Percentiles rank a stretch among this genome's conserved stretches.
phyloP scores from a whole-genome alignment of 2,329 filamentous ascomycete species.

The Colletotrichum truncatum region DNA sequence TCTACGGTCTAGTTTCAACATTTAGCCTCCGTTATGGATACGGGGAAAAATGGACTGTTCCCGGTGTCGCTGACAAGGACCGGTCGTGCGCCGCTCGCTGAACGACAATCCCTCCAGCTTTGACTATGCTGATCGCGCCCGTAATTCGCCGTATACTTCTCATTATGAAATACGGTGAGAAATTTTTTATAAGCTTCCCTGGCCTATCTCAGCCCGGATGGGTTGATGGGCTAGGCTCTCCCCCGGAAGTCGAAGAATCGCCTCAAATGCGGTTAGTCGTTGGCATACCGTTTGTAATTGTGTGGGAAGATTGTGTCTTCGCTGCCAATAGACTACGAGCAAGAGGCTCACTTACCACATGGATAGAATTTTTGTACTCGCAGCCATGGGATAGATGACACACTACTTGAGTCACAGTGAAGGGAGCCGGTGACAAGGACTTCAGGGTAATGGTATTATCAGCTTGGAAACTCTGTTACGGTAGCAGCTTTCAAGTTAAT shows the following conservation, averaged over 20 bases:
- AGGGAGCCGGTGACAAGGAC: constrained; percentile 38
- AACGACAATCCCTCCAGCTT: constrained; percentile 7
- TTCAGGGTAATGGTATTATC: constrained; percentile 47
- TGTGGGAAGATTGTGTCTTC: too few species aligned
- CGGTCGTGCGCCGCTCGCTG: neutral
- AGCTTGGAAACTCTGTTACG: constrained; percentile 52
- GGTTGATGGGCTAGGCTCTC: too few species aligned
- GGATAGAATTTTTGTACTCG: constrained; percentile 43
- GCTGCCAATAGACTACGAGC: too few species aligned
- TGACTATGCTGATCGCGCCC: neutral
- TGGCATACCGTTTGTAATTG: too few species aligned
- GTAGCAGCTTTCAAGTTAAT: constrained; percentile 49
- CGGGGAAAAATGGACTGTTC: neutral
- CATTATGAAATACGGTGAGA: neutral
- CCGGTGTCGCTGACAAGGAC: neutral
- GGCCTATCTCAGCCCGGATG: too few species aligned
- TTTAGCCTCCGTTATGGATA: constrained; percentile 3
- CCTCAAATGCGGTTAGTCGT: too few species aligned
- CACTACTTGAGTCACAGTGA: constrained; percentile 49
- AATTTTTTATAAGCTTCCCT: neutral
- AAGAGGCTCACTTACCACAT: too few species aligned
- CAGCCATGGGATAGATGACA: constrained; percentile 54
- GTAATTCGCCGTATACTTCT: neutral
- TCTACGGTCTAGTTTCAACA: neutral
- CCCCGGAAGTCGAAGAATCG: too few species aligned